Percentiles rank a stretch among this genome's conserved stretches.
Conservation (phyloP, 345 rosid genomes). For the Acer yangbiense region DNA sequence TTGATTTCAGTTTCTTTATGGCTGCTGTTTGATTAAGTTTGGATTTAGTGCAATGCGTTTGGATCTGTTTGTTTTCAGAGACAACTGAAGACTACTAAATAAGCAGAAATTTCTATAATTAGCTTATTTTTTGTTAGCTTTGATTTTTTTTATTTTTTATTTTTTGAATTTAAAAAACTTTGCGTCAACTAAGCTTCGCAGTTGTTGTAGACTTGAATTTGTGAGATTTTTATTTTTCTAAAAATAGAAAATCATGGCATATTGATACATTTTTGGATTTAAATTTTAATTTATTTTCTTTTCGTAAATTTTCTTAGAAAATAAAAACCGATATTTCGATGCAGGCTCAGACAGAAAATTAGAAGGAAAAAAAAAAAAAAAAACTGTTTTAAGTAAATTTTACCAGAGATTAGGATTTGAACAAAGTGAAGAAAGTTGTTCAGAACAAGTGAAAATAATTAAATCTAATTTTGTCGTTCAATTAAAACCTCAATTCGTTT, state of each 20-base stretch:
- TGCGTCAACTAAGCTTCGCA: background rate
- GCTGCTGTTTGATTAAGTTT: conserved; percentile 11
- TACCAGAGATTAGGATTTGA: background rate
- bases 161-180: background rate
- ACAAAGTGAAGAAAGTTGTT: background rate
- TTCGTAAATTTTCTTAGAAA: background rate
- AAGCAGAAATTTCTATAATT: background rate
- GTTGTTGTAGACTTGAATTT: background rate
- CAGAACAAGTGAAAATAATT: background rate
- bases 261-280: background rate
- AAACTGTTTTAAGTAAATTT: background rate
- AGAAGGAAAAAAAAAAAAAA: background rate
- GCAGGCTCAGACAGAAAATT: background rate
- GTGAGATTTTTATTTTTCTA: background rate
- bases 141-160: too few species aligned
- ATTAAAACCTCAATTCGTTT: background rate
- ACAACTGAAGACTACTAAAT: background rate
- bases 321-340: background rate
- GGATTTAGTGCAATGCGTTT: conserved; percentile 21
- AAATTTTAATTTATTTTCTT: background rate
- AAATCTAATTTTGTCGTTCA: background rate
- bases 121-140: background rate
- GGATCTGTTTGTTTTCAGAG: conserved; percentile 20
- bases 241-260: background rate
- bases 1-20: background rate